These are phyloP conservation scores for Sclerotinia glacialis DNA, from an alignment of 2,329 filamentous ascomycete genomes.

Conservation along the genomic window DNA sequence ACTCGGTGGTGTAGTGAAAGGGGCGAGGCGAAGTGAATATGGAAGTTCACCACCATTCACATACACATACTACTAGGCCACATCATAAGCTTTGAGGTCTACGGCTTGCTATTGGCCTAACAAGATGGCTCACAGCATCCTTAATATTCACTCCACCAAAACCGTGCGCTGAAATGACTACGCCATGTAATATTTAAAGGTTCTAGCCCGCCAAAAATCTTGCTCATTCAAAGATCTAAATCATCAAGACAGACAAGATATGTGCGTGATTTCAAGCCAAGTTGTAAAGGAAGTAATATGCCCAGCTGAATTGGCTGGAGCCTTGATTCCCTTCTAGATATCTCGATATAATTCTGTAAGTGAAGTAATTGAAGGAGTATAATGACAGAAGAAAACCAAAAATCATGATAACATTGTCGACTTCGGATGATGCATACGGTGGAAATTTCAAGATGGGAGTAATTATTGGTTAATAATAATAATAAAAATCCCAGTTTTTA, in stretches of 20 bases:
- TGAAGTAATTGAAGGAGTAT: background rate
- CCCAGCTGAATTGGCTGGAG: too few relatives aligned
- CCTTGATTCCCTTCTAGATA: background rate
- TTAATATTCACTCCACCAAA: background rate
- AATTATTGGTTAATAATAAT: too few relatives aligned
- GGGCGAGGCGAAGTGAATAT: too few relatives aligned
- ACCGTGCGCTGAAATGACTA: background rate
- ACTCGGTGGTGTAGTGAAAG: too few relatives aligned
- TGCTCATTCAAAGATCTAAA: background rate
- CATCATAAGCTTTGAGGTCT: background rate
- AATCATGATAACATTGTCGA: background rate
- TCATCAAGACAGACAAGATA: too few relatives aligned
- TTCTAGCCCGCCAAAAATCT: background rate
- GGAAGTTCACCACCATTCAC: too few relatives aligned
- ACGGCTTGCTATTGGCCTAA: too few relatives aligned
- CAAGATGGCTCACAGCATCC: too few relatives aligned
- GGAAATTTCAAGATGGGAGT: too few relatives aligned
- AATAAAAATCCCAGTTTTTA: too few relatives aligned
- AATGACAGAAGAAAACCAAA: background rate
- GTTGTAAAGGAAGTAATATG: background rate
- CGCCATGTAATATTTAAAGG: background rate
- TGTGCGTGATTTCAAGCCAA: too few relatives aligned
- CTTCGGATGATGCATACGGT: background rate
- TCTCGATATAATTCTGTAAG: background rate
- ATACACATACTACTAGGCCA: background rate